Evolutionary conservation across 305 asterid genomes (phyloP), one percentile per base, ranked within the genome.

Genomic region (Withania somnifera): DNA sequence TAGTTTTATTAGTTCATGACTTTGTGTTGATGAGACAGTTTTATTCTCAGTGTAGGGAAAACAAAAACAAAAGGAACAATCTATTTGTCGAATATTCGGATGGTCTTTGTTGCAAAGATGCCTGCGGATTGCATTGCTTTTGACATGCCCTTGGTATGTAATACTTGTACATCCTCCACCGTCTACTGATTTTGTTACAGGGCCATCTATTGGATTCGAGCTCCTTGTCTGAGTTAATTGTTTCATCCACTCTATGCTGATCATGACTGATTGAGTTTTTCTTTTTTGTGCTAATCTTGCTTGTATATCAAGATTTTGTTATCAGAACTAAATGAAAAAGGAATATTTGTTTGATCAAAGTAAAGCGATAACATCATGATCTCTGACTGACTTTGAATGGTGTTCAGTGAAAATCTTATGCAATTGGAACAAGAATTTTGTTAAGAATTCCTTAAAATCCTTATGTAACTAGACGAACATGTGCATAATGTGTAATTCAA

Each of bases 141-240:
- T 85, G 99, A 97, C 88, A 84, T 97, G 91, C 99, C 99, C 60
- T 78, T 97, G 98, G 99, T 96, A 90, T 81, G 97, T 84, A 40
- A 79, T n/a, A 51, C 61, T 75, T 47, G 1, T 50, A 14, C 14
- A 7, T 71, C 78, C 11, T 42, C 22, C 1, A 0, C 6, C 7
- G 15, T 50, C 7, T 11, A 20, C 50, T 9, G 75, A 34, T 64
- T 34, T 34, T 15, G 3, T 19, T 13, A 20, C 32, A 11, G 30
- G 53, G 34, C 40, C 19, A 68, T 20, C 5, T 68, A 22, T 20
- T 38, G 54, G 77, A 40, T 68, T 68, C 54, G 34, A 3, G n/a
- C 30, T 68, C 77, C 54, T 45, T 13, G 19, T 40, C 11, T 4
- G 1, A 40, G 77, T 38, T 0, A 45, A 40, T 20, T 20, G 22